These are phyloP conservation scores for Magnolia officinalis DNA, from an alignment of 164 flowering plant species.

Conservation along the genomic window DNA sequence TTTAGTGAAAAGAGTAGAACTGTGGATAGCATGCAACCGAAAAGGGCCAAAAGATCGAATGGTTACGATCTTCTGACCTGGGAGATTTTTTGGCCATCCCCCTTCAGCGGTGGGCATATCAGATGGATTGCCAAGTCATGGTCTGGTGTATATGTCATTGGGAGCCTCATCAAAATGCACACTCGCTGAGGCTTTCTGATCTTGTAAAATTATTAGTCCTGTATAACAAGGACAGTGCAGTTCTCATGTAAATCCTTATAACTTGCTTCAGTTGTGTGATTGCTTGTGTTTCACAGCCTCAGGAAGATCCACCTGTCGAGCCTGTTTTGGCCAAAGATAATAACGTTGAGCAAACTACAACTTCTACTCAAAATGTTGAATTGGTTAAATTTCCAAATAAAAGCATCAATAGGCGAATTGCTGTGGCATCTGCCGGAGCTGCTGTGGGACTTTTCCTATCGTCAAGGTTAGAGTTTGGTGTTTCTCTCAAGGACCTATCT, in stretches of 20 bases:
- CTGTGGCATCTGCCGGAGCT: constrained; percentile 52
- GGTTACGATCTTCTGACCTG: neutral
- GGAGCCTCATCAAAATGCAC: neutral
- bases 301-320: constrained; percentile 44
- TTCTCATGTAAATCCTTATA: neutral
- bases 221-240: neutral
- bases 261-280: neutral
- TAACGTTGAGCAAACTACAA: constrained; percentile 15
- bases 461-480: constrained; percentile 69
- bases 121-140: neutral
- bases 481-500: constrained; percentile 80
- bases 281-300: neutral
- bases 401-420: constrained; percentile 47
- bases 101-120: neutral
- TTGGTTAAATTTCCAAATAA: constrained; percentile 57
- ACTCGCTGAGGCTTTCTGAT: neutral
- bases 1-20: neutral
- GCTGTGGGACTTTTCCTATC: constrained; percentile 73
- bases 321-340: constrained; percentile 20
- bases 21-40: neutral
- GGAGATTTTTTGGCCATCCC: neutral
- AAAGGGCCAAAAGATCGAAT: neutral
- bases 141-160: neutral
- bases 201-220: neutral
- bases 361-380: constrained; percentile 29